These are phyloP conservation scores for Lactarius tabidus DNA, from an alignment of 768 basidiomycete species.

Conservation along the genomic window DNA sequence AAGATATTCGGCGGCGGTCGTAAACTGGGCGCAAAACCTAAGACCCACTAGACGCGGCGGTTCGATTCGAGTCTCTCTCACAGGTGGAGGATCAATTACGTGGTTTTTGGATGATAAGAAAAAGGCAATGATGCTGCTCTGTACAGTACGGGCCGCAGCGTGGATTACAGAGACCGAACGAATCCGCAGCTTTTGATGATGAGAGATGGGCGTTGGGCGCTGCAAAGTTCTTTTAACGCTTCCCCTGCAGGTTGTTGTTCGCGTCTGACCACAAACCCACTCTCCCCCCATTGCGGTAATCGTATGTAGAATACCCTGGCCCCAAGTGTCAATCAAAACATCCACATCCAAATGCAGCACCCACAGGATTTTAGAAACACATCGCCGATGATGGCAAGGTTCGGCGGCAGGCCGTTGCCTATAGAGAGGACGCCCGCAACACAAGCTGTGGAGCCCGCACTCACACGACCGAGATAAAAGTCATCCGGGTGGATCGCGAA, in stretches of 20 bases:
- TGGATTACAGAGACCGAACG: not conserved
- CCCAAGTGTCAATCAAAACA: slow-evolving; percentile 4
- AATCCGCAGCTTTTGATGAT: not conserved
- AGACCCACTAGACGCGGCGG: slow-evolving; percentile 27
- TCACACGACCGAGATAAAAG: slow-evolving; percentile 50
- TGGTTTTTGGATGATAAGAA: not conserved
- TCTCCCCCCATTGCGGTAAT: slow-evolving; percentile 49
- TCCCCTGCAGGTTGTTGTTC: slow-evolving; percentile 39
- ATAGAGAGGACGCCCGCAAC: slow-evolving; percentile 52
- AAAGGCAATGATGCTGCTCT: not conserved
- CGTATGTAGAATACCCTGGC: slow-evolving; percentile 58
- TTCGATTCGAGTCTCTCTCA: not conserved
- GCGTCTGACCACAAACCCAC: slow-evolving; percentile 58
- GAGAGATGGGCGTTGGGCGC: not conserved
- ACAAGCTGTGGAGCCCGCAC: slow-evolving; percentile 43
- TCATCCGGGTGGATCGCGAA: slow-evolving; percentile 46
- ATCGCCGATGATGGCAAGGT: slow-evolving; percentile 60
- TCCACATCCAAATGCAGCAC: slow-evolving; percentile 31
- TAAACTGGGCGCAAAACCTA: slow-evolving; percentile 36
- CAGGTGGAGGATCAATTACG: not conserved
- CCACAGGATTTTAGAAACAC: slow-evolving; percentile 65
- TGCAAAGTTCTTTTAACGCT: not conserved
- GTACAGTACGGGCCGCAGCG: not conserved
- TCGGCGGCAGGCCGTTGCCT: slow-evolving; percentile 42
- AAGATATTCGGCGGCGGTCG: slow-evolving; percentile 43